These are phyloP conservation scores for Globisporangium solare DNA, from an alignment of 352 stramenopile species.

Conservation along the genomic window DNA sequence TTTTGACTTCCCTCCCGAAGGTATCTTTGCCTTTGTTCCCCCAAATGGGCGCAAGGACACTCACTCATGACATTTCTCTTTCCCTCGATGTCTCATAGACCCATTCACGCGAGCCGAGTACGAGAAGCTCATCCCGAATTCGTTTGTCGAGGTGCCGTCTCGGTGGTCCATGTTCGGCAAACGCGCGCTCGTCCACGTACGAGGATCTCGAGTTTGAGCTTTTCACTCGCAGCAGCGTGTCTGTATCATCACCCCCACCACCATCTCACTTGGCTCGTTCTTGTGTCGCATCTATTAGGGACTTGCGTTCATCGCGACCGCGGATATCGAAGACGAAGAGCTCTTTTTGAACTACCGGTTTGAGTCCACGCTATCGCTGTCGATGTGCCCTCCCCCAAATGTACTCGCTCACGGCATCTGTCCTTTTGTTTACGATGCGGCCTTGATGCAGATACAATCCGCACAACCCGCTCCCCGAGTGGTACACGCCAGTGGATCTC, in stretches of 20 bases:
- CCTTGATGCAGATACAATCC: conserved; percentile 65
- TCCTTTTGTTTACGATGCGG: not conserved
- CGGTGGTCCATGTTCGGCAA: conserved; percentile 83
- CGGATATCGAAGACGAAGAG: conserved; percentile 81
- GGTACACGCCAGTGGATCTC: conserved; percentile 79
- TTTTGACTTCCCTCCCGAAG: conserved; percentile 77
- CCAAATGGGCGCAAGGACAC: not conserved
- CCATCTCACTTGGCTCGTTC: too few species aligned
- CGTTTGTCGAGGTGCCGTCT: conserved; percentile 74
- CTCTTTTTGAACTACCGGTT: conserved; percentile 80
- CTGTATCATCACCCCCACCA: too few species aligned
- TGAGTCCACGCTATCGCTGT: not conserved
- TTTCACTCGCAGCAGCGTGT: too few species aligned
- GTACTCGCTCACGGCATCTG: not conserved
- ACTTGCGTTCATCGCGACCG: conserved; percentile 67
- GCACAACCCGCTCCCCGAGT: conserved; percentile 57
- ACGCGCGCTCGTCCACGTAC: conserved; percentile 79
- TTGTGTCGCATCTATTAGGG: conserved; percentile 27
- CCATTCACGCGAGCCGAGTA: conserved; percentile 60
- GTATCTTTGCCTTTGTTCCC: conserved; percentile 14
- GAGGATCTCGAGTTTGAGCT: not conserved
- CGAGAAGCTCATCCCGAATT: conserved; percentile 76
- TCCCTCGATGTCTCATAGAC: too few species aligned
- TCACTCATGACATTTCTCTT: too few species aligned
- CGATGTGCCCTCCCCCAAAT: too few species aligned